phyloP scores from a whole-genome alignment of 768 basidiomycete species.

The Leccinum longicurvipes region DNA sequence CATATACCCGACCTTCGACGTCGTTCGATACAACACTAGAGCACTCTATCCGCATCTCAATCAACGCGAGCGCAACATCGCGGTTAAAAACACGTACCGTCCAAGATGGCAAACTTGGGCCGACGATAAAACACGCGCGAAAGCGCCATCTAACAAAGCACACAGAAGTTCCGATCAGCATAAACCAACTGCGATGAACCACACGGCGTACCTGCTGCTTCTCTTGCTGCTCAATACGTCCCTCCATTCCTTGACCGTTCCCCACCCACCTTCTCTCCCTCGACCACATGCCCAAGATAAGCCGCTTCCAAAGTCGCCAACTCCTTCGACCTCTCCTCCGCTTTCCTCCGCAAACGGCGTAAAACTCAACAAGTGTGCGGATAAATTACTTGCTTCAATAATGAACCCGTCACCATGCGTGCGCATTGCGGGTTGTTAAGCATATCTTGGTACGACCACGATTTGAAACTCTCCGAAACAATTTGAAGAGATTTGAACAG shows the following conservation, averaged over 20 bases:
- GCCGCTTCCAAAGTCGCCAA: constrained; percentile 77
- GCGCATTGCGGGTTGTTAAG: constrained; percentile 90
- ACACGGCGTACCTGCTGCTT: constrained; percentile 68
- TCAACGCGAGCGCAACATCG: not conserved
- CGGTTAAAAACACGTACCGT: too few species aligned
- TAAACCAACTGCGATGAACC: not conserved
- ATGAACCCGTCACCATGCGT: constrained; percentile 83
- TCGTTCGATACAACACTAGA: constrained; percentile 95
- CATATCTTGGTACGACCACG: too few species aligned
- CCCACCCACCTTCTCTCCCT: constrained; percentile 88
- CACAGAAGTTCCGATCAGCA: too few species aligned
- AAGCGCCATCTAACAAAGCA: too few species aligned
- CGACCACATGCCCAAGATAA: constrained; percentile 80
- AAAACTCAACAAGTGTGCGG: constrained; percentile 68
- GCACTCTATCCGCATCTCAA: constrained; percentile 55
- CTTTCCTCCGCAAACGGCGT: constrained; percentile 57
- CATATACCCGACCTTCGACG: constrained; percentile 95
- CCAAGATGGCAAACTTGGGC: too few species aligned
- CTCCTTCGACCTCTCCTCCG: constrained; percentile 54
- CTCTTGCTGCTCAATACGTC: constrained; percentile 90
- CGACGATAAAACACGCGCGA: too few species aligned
- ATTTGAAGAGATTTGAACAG: too few species aligned
- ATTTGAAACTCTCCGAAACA: too few species aligned
- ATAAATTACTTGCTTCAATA: constrained; percentile 93
- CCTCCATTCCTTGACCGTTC: constrained; percentile 90